These are phyloP conservation scores for Aspergillus fischeri DNA, from an alignment of 2,329 filamentous ascomycete genomes.

Conservation along the genomic window DNA sequence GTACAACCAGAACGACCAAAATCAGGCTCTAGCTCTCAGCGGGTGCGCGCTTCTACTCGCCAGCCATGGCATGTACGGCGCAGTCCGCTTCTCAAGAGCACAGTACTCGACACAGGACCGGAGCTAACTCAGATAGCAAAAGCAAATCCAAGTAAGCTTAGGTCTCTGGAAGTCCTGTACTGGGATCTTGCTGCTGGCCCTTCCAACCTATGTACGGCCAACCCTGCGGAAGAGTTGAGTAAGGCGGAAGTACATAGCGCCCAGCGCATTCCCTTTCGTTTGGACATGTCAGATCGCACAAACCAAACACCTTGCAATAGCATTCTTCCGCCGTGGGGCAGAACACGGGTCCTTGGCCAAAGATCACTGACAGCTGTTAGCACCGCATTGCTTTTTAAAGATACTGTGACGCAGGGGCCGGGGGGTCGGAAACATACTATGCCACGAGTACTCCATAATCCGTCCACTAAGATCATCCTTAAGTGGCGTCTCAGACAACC, in stretches of 20 bases:
- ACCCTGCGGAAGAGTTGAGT: slow-evolving; percentile 54
- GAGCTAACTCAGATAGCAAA: not conserved
- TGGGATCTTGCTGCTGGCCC: slow-evolving; percentile 33
- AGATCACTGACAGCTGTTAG: slow-evolving; percentile 48
- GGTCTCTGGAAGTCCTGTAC: slow-evolving; percentile 27
- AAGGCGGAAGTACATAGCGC: slow-evolving; percentile 58
- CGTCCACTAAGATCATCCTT: slow-evolving; percentile 49
- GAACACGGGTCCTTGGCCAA: slow-evolving; percentile 54
- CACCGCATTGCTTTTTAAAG: not conserved
- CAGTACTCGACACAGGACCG: not conserved
- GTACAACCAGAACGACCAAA: not conserved
- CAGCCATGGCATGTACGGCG: not conserved
- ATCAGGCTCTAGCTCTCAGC: not conserved
- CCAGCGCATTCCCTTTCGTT: slow-evolving; percentile 48
- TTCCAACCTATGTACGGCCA: slow-evolving; percentile 59
- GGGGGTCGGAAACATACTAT: slow-evolving; percentile 43
- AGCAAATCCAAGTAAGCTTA: slow-evolving; percentile 9
- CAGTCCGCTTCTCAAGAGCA: not conserved
- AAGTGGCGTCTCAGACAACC: slow-evolving; percentile 47
- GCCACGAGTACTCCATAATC: slow-evolving; percentile 58
- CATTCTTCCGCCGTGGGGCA: slow-evolving; percentile 60
- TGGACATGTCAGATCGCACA: slow-evolving; percentile 49
- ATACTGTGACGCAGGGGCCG: not conserved
- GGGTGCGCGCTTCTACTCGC: not conserved
- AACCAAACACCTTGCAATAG: slow-evolving; percentile 64